Evolutionary conservation across 2,329 filamentous ascomycete species (phyloP).

Genomic region (Cadophora gregata): DNA sequence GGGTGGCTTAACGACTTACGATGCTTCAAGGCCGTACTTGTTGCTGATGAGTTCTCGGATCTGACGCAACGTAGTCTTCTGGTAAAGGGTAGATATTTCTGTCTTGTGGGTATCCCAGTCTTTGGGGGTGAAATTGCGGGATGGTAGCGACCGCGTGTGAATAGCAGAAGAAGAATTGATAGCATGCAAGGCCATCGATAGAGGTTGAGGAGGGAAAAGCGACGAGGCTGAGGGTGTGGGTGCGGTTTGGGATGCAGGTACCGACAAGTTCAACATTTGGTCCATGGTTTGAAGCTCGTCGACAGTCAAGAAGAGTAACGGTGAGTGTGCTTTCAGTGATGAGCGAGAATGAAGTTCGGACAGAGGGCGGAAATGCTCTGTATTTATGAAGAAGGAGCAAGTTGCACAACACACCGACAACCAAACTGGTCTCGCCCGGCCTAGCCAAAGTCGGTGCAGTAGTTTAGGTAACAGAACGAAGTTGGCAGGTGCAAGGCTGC

Average conservation of each 20-base stretch:
- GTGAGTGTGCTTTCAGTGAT: no score
- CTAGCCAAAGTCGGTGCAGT: not conserved
- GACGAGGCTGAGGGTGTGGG: not conserved
- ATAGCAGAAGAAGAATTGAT: not conserved
- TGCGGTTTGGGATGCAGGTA: not conserved
- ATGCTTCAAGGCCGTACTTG: slow-evolving; percentile 2
- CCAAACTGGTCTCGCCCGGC: not conserved
- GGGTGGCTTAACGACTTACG: not conserved
- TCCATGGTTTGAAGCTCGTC: not conserved
- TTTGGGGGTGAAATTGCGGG: not conserved
- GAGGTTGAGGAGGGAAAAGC: not conserved
- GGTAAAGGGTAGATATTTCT: not conserved
- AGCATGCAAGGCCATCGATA: not conserved
- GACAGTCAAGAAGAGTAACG: not conserved
- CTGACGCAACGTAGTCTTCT: not conserved
- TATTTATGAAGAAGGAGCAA: not conserved
- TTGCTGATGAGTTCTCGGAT: not conserved
- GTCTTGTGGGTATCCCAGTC: slow-evolving; percentile 1
- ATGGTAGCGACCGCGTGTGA: not conserved
- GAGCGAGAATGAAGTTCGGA: not conserved
- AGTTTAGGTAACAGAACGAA: not conserved
- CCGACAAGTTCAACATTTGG: not conserved
- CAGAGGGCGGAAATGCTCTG: not conserved
- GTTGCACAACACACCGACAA: not conserved
- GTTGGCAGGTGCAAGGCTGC: not conserved